phyloP scores from a whole-genome alignment of 2,329 filamentous ascomycete species.

The Dichotomopilus funicola region DNA sequence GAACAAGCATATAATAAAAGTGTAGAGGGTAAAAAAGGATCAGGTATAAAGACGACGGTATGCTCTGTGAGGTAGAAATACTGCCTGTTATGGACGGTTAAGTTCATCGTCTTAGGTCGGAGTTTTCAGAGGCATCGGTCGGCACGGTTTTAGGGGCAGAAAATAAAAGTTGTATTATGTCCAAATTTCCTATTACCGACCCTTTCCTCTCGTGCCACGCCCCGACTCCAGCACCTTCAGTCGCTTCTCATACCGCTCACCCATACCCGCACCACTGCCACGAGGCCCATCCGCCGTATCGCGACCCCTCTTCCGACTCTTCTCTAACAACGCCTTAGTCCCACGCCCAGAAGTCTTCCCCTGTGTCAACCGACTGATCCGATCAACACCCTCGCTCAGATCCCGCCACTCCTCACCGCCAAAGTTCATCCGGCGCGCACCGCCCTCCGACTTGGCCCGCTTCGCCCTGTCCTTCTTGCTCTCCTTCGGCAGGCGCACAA shows the following conservation, averaged over 20 bases:
- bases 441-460: conserved; percentile 47
- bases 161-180: too few species aligned
- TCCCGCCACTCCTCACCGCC: conserved; percentile 92
- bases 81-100: too few species aligned
- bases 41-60: background rate
- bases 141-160: too few species aligned
- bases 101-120: too few species aligned
- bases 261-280: conserved; percentile 58
- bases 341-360: conserved; percentile 53
- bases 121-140: too few species aligned
- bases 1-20: conserved; percentile 1
- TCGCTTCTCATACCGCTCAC: conserved; percentile 68
- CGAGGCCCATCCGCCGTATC: conserved; percentile 64
- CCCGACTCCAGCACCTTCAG: conserved; percentile 49
- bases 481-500: conserved; percentile 75
- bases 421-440: conserved; percentile 56
- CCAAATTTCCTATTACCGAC: conserved; percentile 24
- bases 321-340: conserved; percentile 62
- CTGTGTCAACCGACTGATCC: conserved; percentile 77
- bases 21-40: background rate
- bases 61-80: too few species aligned
- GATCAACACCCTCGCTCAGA: conserved; percentile 75
- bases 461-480: conserved; percentile 80
- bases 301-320: conserved; percentile 73
- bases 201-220: conserved; percentile 39